Evolutionary conservation across 768 basidiomycete species (phyloP), one percentile per base, ranked within the genome.

Genomic region (Pleurotus djamor): DNA sequence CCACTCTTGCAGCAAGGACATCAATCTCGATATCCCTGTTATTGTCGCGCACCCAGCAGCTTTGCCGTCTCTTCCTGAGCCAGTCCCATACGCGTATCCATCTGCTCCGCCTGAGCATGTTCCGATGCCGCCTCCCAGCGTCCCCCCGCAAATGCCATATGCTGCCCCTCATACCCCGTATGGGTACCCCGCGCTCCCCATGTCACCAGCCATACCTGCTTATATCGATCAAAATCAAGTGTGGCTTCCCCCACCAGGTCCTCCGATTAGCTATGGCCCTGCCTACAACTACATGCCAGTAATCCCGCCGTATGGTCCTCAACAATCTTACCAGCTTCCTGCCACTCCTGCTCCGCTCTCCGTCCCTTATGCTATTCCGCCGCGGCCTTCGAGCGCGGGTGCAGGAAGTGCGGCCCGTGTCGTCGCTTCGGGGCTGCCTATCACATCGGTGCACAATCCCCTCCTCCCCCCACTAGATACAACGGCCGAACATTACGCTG

Each of bases 21-120:
- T 91, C 28, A 64, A 80, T 33, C 69, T 92, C 0, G 78, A 83
- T 49, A 72, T 94, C 8, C 89, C 89, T 8, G 78, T 91, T 0
- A 77, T 76, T 21, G 77, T 91, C 17, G 76, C 85, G 21, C 88
- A 92, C 68, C 86, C 88, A 1, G 69, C 74, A n/a, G 83, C 86
- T 5, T 65, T 85, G 7, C 83, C 86, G 48, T 67, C 71, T 52
- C 59, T 72, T 2, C 72, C 69, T 13, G 73, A 76, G 2, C 71
- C 72, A 12, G 65, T 56, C 36, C 57, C 56, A 47, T 35, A 33
- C 61, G 54, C 59, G 57, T 57, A 43, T 62, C 33, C 51, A 50
- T 60, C 58, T 57, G 62, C 66, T 28, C 63, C 63, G 12, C 63
- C 66, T n/a, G 66, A 54, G 48, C 58, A 58, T 67, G 67, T 58